These are phyloP conservation scores for Shiraia sp. DNA, from an alignment of 2,329 filamentous ascomycete genomes.

Conservation along the genomic window DNA sequence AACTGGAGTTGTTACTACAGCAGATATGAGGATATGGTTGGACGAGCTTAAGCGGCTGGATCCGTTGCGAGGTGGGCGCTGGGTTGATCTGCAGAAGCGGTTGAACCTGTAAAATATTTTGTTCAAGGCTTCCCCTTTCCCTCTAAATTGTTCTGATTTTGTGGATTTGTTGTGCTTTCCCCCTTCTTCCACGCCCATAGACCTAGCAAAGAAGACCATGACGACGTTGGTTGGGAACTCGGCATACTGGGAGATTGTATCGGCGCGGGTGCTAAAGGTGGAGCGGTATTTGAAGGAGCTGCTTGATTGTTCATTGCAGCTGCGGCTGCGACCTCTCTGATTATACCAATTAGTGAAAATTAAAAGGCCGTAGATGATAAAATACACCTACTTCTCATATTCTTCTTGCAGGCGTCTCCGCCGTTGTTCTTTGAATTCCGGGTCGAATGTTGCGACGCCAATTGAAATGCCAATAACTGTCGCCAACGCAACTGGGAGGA, in stretches of 20 bases:
- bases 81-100: slow-evolving; percentile 68
- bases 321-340: slow-evolving; percentile 30
- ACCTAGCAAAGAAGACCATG: slow-evolving; percentile 34
- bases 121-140: slow-evolving; percentile 58
- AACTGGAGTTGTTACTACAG: slow-evolving; percentile 47
- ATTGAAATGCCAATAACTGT: slow-evolving; percentile 37
- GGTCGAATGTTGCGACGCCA: slow-evolving; percentile 39
- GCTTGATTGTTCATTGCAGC: slow-evolving; percentile 20
- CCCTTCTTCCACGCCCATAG: slow-evolving; percentile 40
- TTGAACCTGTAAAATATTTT: slow-evolving; percentile 41
- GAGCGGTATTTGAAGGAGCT: slow-evolving; percentile 13
- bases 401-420: slow-evolving; percentile 38
- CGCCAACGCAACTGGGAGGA: slow-evolving; percentile 39
- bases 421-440: slow-evolving; percentile 39
- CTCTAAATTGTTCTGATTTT: slow-evolving; percentile 61
- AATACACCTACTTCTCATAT: slow-evolving; percentile 30
- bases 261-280: slow-evolving; percentile 12
- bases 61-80: slow-evolving; percentile 73
- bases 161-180: slow-evolving; percentile 60
- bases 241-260: slow-evolving; percentile 3
- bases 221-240: slow-evolving; percentile 8
- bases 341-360: slow-evolving; percentile 12
- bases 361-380: neutral
- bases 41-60: slow-evolving; percentile 70
- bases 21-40: slow-evolving; percentile 59